Evolutionary conservation across 2,329 filamentous ascomycete genomes (phyloP).

Genomic region (Tympanopsis confertula): DNA sequence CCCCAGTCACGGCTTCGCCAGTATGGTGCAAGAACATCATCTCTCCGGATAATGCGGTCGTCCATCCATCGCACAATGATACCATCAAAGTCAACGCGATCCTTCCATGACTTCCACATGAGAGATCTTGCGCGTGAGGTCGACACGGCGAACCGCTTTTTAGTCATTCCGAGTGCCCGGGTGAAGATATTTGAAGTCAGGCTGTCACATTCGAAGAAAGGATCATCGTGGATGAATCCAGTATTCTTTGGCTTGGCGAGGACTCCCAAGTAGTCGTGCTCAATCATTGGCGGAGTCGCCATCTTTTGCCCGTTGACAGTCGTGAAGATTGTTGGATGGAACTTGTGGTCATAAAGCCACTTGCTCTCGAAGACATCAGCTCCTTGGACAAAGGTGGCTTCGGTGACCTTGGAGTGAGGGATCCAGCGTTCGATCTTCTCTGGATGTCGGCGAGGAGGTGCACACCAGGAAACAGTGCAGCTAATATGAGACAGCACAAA

Average conservation of each 20-base stretch:
- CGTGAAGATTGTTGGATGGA: slow-evolving; percentile 31
- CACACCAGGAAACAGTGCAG: slow-evolving; percentile 40
- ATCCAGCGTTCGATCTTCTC: slow-evolving; percentile 41
- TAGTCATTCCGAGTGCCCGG: slow-evolving; percentile 22
- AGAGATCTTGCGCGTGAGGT: slow-evolving; percentile 29
- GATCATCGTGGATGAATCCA: slow-evolving; percentile 35
- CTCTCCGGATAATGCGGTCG: slow-evolving; percentile 27
- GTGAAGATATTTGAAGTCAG: slow-evolving; percentile 11
- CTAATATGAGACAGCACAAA: slow-evolving; percentile 39
- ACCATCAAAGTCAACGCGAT: slow-evolving; percentile 27
- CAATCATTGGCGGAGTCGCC: slow-evolving; percentile 41
- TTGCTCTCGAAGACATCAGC: slow-evolving; percentile 37
- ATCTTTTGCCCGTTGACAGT: slow-evolving; percentile 35
- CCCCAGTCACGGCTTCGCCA: slow-evolving; percentile 25
- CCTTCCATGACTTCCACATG: slow-evolving; percentile 34
- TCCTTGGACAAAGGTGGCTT: slow-evolving; percentile 39
- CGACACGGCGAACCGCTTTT: slow-evolving; percentile 21
- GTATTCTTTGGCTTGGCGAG: slow-evolving; percentile 26
- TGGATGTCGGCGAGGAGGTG: slow-evolving; percentile 32
- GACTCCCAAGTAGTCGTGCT: slow-evolving; percentile 28
- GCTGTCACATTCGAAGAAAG: slow-evolving; percentile 31
- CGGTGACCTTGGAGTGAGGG: slow-evolving; percentile 38
- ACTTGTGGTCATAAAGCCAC: slow-evolving; percentile 34
- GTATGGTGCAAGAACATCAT: slow-evolving; percentile 23
- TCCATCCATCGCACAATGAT: slow-evolving; percentile 33